A percentile compares a stretch with the other conserved stretches of the same genome.
phyloP scores from a whole-genome alignment of 495 filamentous ascomycete genomes.

The Lasiosphaeria ovina region DNA sequence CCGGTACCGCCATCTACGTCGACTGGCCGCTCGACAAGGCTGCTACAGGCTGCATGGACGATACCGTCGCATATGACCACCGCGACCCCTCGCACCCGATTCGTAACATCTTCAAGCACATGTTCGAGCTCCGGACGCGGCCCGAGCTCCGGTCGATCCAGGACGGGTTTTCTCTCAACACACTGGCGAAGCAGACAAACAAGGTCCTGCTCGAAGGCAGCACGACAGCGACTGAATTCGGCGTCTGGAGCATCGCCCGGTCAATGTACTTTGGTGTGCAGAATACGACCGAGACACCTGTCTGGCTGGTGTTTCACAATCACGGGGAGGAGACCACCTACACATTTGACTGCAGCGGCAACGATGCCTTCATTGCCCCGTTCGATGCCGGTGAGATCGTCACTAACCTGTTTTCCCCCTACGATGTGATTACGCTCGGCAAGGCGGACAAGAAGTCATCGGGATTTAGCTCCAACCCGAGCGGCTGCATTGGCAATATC shows the following conservation, averaged over 20 bases:
- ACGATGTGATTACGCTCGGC: slow-evolving; percentile 46
- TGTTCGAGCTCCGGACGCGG: slow-evolving; percentile 60
- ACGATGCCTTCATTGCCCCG: slow-evolving; percentile 52
- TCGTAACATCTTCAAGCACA: slow-evolving; percentile 60
- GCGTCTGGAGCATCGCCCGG: slow-evolving; percentile 52
- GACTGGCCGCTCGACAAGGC: slow-evolving; percentile 38
- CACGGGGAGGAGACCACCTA: slow-evolving; percentile 55
- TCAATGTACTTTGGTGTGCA: slow-evolving; percentile 41
- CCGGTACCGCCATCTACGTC: slow-evolving; percentile 55
- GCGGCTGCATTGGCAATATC: slow-evolving; percentile 56
- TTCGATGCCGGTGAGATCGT: slow-evolving; percentile 58
- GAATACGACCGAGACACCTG: slow-evolving; percentile 35
- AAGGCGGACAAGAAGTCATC: background rate
- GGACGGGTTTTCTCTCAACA: slow-evolving; percentile 58
- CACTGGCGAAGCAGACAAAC: slow-evolving; percentile 58
- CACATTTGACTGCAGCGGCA: slow-evolving; percentile 55
- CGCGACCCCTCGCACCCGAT: slow-evolving; percentile 44
- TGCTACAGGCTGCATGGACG: slow-evolving; percentile 63
- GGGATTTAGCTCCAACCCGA: slow-evolving; percentile 21
- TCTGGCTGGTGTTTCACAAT: slow-evolving; percentile 68
- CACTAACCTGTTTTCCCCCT: slow-evolving; percentile 67
- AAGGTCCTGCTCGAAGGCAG: slow-evolving; percentile 55
- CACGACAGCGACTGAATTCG: slow-evolving; percentile 58
- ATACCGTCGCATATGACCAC: slow-evolving; percentile 57
- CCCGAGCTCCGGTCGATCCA: slow-evolving; percentile 54